Conservation (phyloP, 2,329 filamentous ascomycete genomes). For the Eurotiales sp. region DNA sequence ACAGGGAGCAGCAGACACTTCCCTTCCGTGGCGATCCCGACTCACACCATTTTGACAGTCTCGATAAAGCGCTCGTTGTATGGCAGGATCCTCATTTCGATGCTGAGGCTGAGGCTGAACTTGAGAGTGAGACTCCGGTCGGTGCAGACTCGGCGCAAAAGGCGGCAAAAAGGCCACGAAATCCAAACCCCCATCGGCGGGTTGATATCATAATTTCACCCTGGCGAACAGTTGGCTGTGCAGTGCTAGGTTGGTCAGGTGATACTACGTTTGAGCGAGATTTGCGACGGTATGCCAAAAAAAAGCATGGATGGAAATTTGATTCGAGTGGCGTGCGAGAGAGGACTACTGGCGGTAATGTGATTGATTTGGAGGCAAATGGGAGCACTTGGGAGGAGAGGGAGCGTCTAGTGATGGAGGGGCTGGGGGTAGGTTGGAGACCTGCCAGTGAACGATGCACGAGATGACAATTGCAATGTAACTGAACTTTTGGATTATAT, state of each 20-base stretch:
- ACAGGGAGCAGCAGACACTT: slow-evolving; percentile 65
- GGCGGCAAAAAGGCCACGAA: slow-evolving; percentile 40
- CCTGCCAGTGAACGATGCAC: slow-evolving; percentile 66
- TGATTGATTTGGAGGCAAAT: slow-evolving; percentile 63
- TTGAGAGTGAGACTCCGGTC: neutral
- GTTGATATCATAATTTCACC: slow-evolving; percentile 91
- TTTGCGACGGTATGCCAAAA: slow-evolving; percentile 73
- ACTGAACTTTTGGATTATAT: too few species aligned
- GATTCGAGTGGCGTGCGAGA: slow-evolving; percentile 82
- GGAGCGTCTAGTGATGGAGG: slow-evolving; percentile 76
- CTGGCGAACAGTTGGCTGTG: slow-evolving; percentile 85
- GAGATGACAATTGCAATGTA: slow-evolving; percentile 35
- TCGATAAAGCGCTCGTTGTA: slow-evolving; percentile 89
- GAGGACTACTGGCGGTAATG: slow-evolving; percentile 59
- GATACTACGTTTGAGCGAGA: slow-evolving; percentile 89
- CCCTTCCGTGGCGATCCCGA: slow-evolving; percentile 50
- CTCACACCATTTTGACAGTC: slow-evolving; percentile 70
- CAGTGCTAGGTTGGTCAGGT: slow-evolving; percentile 81
- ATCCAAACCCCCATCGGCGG: slow-evolving; percentile 71
- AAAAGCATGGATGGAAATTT: slow-evolving; percentile 70
- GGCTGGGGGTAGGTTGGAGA: slow-evolving; percentile 66
- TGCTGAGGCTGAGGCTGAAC: slow-evolving; percentile 22
- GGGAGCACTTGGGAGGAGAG: slow-evolving; percentile 62
- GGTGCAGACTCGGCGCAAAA: slow-evolving; percentile 19
- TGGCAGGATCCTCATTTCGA: slow-evolving; percentile 69